These are phyloP conservation scores for Candida bentonensis DNA, from an alignment of 805 yeast genomes.

Conservation along the genomic window DNA sequence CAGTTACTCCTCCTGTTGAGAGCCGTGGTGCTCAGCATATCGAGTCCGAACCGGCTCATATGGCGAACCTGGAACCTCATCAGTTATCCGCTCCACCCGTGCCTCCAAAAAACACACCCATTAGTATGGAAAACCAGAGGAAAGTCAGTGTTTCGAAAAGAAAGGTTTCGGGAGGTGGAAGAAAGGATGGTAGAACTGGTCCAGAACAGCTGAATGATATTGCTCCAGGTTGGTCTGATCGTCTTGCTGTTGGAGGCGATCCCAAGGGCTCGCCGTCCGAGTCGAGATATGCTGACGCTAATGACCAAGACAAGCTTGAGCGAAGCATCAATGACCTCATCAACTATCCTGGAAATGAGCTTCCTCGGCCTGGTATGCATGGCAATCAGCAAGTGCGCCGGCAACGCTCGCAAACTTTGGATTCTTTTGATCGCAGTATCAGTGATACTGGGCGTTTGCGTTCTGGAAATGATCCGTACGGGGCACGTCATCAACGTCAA, in stretches of 20 bases:
- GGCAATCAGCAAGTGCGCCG: not conserved
- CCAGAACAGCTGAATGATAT: not conserved
- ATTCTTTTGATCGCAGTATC: not conserved
- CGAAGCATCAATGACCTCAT: not conserved
- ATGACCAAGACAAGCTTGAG: not conserved
- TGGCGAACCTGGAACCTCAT: not conserved
- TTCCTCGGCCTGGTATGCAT: not conserved
- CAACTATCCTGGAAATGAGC: not conserved
- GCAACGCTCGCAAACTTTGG: not conserved
- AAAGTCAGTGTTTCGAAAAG: not conserved
- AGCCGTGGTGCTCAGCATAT: not conserved
- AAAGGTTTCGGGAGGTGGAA: not conserved
- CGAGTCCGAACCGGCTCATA: not conserved
- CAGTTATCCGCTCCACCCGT: not conserved
- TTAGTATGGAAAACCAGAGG: slow-evolving; percentile 1
- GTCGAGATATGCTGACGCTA: slow-evolving; percentile 1
- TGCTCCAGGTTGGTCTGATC: not conserved
- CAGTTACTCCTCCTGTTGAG: not conserved
- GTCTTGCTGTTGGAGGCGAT: not conserved
- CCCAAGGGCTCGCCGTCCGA: not conserved
- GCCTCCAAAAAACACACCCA: not conserved
- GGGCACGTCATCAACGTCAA: not conserved
- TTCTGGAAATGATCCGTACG: not conserved
- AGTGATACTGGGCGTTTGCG: not conserved
- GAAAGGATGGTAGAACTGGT: no score